Percentiles rank a stretch among this genome's conserved stretches.
These are phyloP conservation scores for Agapanthus africanus DNA, from an alignment of 106 monocot genomes.

Conservation along the genomic window DNA sequence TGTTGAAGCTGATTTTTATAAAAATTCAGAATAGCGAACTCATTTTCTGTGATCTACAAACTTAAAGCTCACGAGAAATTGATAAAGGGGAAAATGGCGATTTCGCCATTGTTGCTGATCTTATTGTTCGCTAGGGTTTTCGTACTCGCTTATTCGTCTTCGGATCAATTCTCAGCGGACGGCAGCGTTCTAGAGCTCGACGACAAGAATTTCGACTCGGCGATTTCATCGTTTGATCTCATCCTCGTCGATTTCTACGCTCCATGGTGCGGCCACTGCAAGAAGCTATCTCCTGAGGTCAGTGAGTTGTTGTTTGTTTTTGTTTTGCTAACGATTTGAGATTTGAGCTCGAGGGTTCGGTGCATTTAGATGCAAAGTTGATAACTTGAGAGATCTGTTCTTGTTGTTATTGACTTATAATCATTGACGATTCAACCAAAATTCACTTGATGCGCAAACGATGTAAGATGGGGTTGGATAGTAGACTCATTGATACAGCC, in stretches of 20 bases:
- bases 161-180: not conserved
- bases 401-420: not conserved
- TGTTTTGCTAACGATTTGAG: not conserved
- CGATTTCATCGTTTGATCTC: slow-evolving; percentile 53
- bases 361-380: too few species aligned
- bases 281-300: slow-evolving; percentile 77
- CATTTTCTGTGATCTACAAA: too few species aligned
- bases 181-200: slow-evolving; percentile 56
- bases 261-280: slow-evolving; percentile 94
- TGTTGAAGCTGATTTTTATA: too few species aligned
- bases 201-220: slow-evolving; percentile 61
- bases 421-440: too few species aligned
- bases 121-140: not conserved
- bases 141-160: not conserved
- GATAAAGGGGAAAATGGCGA: not conserved
- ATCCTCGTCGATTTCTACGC: slow-evolving; percentile 89
- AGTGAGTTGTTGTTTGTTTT: not conserved
- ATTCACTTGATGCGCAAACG: too few species aligned
- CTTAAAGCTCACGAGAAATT: too few species aligned
- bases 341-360: too few species aligned
- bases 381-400: too few species aligned
- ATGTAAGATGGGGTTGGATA: too few species aligned
- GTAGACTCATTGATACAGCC: too few species aligned
- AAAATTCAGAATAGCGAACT: too few species aligned
- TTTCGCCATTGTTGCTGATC: not conserved